phyloP scores from a whole-genome alignment of 495 filamentous ascomycete genomes.

The Achaetomiella virescens region DNA sequence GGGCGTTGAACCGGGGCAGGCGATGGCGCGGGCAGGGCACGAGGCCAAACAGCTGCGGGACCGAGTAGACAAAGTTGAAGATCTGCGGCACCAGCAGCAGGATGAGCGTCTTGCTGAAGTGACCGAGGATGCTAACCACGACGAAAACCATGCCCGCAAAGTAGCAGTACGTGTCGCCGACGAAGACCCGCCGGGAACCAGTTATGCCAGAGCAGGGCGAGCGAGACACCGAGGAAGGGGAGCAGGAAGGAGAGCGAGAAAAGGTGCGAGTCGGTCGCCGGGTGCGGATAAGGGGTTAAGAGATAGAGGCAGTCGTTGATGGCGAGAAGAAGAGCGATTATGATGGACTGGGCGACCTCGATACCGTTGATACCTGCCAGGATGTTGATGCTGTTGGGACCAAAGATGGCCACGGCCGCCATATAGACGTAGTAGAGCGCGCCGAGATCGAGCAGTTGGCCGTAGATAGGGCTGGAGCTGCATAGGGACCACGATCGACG shows the following conservation, averaged over 20 bases:
- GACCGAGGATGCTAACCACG: slow-evolving; percentile 89
- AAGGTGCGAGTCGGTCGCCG: slow-evolving; percentile 89
- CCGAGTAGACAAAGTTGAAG: slow-evolving; percentile 92
- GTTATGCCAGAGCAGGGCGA: slow-evolving; percentile 83
- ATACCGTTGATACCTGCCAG: slow-evolving; percentile 96
- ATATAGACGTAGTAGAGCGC: slow-evolving; percentile 94
- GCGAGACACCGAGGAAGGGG: slow-evolving; percentile 86
- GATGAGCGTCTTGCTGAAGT: slow-evolving; percentile 95
- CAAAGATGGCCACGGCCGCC: slow-evolving; percentile 90
- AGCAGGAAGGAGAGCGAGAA: slow-evolving; percentile 93
- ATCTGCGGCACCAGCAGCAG: slow-evolving; percentile 89
- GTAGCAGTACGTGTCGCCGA: slow-evolving; percentile 98
- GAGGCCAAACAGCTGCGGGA: slow-evolving; percentile 80
- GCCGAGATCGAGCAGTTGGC: slow-evolving; percentile 76
- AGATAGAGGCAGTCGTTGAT: slow-evolving; percentile 80
- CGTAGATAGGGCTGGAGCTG: slow-evolving; percentile 77
- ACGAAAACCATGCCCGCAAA: slow-evolving; percentile 99
- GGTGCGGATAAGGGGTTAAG: slow-evolving; percentile 75
- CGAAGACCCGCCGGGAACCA: slow-evolving; percentile 97
- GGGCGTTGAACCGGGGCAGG: slow-evolving; percentile 77
- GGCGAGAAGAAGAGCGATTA: slow-evolving; percentile 77
- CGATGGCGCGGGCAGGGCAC: slow-evolving; percentile 91
- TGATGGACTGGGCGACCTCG: slow-evolving; percentile 87
- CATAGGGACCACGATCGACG: slow-evolving; percentile 82
- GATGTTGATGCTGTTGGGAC: slow-evolving; percentile 98